Conservation (phyloP, 768 basidiomycete species). For the Lentinula sp. region DNA sequence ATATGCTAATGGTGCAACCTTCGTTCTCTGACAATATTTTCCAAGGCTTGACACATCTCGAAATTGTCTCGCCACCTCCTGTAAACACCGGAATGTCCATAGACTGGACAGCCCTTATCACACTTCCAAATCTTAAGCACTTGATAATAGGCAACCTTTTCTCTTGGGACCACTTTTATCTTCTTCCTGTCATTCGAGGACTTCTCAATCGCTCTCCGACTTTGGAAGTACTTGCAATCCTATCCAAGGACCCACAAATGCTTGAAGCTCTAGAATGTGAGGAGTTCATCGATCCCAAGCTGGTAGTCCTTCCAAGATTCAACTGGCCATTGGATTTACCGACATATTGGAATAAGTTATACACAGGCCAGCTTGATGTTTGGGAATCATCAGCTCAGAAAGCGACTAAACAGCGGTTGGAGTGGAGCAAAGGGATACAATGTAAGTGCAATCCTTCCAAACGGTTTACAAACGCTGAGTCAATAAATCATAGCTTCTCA, state of each 20-base stretch:
- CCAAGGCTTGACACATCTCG: conserved; percentile 21
- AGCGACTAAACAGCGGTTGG: not conserved
- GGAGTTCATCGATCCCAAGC: conserved; percentile 14
- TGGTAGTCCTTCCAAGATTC: conserved; percentile 20
- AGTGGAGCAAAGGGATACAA: not conserved
- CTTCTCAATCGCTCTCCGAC: conserved; percentile 13
- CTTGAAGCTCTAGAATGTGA: conserved; percentile 4
- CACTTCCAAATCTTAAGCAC: conserved; percentile 24
- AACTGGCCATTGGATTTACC: conserved; percentile 13
- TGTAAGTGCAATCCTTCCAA: not conserved
- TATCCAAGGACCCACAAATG: conserved; percentile 17
- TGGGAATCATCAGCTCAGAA: conserved; percentile 19
- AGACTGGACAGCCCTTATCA: conserved; percentile 19
- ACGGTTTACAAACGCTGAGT: not conserved
- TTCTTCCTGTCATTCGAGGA: conserved; percentile 14
- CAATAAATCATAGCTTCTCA: not conserved
- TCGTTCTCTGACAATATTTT: conserved; percentile 12
- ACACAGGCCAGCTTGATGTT: conserved; percentile 19
- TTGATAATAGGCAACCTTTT: conserved; percentile 22
- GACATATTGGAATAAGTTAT: conserved; percentile 21
- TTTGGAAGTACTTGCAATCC: conserved; percentile 18
- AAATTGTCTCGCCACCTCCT: conserved; percentile 21
- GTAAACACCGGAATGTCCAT: conserved; percentile 6
- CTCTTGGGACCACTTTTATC: conserved; percentile 8
- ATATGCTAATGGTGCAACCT: not conserved